Conservation (phyloP, 768 basidiomycete species). For the Guyanaporus albipodus region DNA sequence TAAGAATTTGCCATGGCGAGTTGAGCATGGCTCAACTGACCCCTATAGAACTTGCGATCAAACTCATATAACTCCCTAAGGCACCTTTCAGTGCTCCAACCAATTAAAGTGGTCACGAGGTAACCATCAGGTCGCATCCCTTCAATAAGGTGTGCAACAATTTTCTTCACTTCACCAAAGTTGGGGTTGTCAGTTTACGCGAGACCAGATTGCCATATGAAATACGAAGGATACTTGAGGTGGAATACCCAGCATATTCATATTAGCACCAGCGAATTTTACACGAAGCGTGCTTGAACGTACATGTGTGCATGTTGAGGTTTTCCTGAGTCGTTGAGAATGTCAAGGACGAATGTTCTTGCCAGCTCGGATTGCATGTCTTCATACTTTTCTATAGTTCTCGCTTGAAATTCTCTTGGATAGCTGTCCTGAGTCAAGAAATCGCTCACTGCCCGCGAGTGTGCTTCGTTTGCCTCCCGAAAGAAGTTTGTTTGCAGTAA, state of each 20-base stretch:
- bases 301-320: slow-evolving; percentile 47
- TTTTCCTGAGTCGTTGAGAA: slow-evolving; percentile 29
- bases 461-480: slow-evolving; percentile 53
- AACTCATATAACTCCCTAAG: slow-evolving; percentile 48
- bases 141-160: slow-evolving; percentile 25
- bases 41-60: slow-evolving; percentile 49
- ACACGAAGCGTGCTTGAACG: slow-evolving; percentile 24
- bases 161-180: slow-evolving; percentile 15
- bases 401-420: slow-evolving; percentile 54
- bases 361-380: slow-evolving; percentile 40
- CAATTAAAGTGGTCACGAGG: slow-evolving; percentile 34
- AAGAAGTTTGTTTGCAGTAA: slow-evolving; percentile 52
- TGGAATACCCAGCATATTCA: slow-evolving; percentile 22
- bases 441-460: slow-evolving; percentile 45
- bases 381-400: slow-evolving; percentile 41
- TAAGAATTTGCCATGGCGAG: slow-evolving; percentile 36
- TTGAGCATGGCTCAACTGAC: slow-evolving; percentile 43
- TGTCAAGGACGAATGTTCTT: slow-evolving; percentile 20
- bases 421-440: slow-evolving; percentile 51
- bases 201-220: slow-evolving; percentile 23
- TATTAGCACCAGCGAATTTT: neutral
- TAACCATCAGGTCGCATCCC: slow-evolving; percentile 32
- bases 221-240: slow-evolving; percentile 23
- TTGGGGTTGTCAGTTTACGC: slow-evolving; percentile 23
- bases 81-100: slow-evolving; percentile 41